phyloP scores from a whole-genome alignment of 2,329 filamentous ascomycete genomes.

The Clonostachys chloroleuca region DNA sequence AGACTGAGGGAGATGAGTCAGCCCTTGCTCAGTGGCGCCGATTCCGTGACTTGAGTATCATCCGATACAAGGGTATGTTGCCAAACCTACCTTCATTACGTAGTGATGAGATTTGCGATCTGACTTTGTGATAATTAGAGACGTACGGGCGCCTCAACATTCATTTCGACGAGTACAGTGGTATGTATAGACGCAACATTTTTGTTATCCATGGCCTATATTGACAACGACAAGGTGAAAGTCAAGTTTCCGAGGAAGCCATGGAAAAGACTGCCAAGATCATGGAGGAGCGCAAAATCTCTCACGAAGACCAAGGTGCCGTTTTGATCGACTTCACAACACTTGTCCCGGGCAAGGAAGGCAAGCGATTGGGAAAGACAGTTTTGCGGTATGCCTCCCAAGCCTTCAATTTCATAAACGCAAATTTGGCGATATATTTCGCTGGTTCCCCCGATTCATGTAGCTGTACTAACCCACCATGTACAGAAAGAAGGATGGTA shows the following conservation, averaged over 20 bases:
- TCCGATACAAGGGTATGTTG: slow-evolving; percentile 46
- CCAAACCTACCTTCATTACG: not conserved
- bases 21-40: slow-evolving; percentile 60
- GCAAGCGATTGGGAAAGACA: slow-evolving; percentile 66
- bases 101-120: not conserved
- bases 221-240: slow-evolving; percentile 52
- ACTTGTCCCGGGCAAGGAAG: slow-evolving; percentile 60
- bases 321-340: slow-evolving; percentile 69
- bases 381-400: slow-evolving; percentile 48
- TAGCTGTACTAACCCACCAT: not conserved
- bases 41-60: slow-evolving; percentile 64
- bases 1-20: slow-evolving; percentile 57
- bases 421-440: not conserved
- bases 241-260: slow-evolving; percentile 60
- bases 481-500: slow-evolving; percentile 61
- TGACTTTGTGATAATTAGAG: slow-evolving; percentile 14
- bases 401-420: not conserved
- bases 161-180: slow-evolving; percentile 61
- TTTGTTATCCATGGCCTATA: not conserved
- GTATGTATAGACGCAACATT: slow-evolving; percentile 4
- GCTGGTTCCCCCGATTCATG: not conserved
- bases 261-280: slow-evolving; percentile 61
- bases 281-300: slow-evolving; percentile 60
- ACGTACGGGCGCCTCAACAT: slow-evolving; percentile 70
- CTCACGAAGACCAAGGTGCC: slow-evolving; percentile 67